These are phyloP conservation scores for Phytophthora ohioensis DNA, from an alignment of 352 stramenopile species.

Conservation along the genomic window DNA sequence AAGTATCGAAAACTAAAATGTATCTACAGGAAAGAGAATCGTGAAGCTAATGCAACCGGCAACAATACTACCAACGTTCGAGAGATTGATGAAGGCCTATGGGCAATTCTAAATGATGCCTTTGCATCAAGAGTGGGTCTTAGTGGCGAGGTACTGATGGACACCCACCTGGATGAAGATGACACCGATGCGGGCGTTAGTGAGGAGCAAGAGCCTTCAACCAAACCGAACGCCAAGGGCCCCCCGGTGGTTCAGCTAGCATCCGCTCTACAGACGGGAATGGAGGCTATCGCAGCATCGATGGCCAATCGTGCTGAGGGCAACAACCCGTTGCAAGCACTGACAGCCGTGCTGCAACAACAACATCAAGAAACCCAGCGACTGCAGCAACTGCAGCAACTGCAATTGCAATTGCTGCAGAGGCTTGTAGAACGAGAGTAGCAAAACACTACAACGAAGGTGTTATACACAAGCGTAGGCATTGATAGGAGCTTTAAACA, in stretches of 20 bases:
- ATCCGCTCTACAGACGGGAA: slow-evolving; percentile 4
- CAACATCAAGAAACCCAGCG: slow-evolving; percentile 3
- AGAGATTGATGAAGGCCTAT: slow-evolving; percentile 7
- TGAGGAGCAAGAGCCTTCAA: background rate
- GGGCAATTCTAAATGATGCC: slow-evolving; percentile 7
- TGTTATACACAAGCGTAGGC: background rate
- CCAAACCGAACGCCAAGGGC: background rate
- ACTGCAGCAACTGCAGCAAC: slow-evolving; percentile 2
- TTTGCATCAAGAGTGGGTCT: slow-evolving; percentile 8
- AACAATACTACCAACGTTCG: background rate
- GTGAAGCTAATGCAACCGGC: background rate
- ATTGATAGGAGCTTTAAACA: no score
- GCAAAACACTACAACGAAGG: background rate
- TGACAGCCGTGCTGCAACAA: background rate
- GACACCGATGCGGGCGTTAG: background rate
- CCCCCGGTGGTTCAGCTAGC: slow-evolving; percentile 3
- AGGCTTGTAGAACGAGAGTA: background rate
- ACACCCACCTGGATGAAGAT: background rate
- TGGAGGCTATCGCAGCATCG: slow-evolving; percentile 5
- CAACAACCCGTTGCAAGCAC: background rate
- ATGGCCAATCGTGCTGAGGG: background rate
- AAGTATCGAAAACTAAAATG: slow-evolving; percentile 24
- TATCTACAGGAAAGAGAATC: slow-evolving; percentile 7
- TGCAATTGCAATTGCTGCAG: slow-evolving; percentile 8
- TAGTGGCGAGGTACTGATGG: slow-evolving; percentile 12